A percentile compares a stretch with the other conserved stretches of the same genome.
phyloP scores from a whole-genome alignment of 306 rosid genomes.

The Cyamopsis tetragonoloba region DNA sequence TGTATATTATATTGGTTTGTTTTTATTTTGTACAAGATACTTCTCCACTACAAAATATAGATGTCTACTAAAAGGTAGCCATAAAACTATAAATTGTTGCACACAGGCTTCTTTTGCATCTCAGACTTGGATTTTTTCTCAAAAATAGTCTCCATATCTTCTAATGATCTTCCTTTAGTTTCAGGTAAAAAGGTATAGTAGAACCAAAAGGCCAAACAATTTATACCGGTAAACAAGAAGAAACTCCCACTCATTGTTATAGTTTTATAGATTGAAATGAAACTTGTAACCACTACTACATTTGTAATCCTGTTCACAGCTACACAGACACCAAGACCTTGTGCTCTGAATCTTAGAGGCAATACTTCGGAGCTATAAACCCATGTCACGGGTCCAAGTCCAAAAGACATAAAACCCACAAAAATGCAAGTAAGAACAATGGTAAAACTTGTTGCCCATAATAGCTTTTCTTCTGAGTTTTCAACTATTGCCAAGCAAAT shows the following conservation, averaged over 20 bases:
- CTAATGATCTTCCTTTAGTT: constrained; percentile 65
- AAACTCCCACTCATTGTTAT: constrained; percentile 57
- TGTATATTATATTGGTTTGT: too few species aligned
- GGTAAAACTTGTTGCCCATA: constrained; percentile 40
- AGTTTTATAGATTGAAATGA: constrained; percentile 41
- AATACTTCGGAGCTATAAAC: constrained; percentile 67
- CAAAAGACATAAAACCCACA: constrained; percentile 49
- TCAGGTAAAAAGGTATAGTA: constrained; percentile 57
- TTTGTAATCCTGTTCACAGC: constrained; percentile 50
- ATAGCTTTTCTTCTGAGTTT: background rate
- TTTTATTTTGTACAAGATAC: too few species aligned
- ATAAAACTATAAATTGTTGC: too few species aligned
- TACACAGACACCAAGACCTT: constrained; percentile 44
- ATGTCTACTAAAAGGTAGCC: too few species aligned
- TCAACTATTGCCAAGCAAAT: constrained; percentile 46
- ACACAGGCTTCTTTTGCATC: background rate
- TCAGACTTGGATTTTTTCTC: background rate
- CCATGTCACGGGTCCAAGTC: constrained; percentile 63
- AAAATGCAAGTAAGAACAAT: constrained; percentile 29
- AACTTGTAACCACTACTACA: constrained; percentile 40
- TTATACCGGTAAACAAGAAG: constrained; percentile 48
- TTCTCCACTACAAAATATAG: too few species aligned
- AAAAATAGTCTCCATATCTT: constrained; percentile 50
- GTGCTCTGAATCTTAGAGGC: constrained; percentile 60
- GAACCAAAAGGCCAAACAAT: constrained; percentile 40